Evolutionary conservation across 768 basidiomycete species (phyloP), one percentile per base, ranked within the genome.

Genomic region (Agaricus subrufescens): DNA sequence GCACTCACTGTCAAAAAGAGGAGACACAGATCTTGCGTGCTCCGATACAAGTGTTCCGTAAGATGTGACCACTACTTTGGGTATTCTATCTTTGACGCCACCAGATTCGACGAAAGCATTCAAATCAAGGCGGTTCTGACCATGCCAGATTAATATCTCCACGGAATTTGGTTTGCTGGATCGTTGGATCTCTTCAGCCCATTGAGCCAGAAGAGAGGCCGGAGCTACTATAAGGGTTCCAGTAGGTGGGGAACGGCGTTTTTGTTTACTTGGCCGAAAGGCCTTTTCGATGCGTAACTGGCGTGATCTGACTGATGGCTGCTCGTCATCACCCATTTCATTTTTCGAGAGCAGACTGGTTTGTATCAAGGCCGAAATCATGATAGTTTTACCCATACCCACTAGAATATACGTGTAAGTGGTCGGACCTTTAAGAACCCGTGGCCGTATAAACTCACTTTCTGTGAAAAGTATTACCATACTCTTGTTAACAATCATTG

Each of bases 311-410:
- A 66, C 62, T 25, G 65, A 65, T 25, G 58, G 54, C 3, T 66
- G 60, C 14, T 65, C 55, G 11, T 69, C 65, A 1, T 65, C 63
- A n/a, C 68, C 62, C 10, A 71, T 61, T 19, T 72, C 67, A 19
- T 72, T 64, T 23, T 83, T 76, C 3, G 75, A 69, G 4, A 73
- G 79, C 46, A 78, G 81, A 61, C 87, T 91, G 10, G 83, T 85
- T 59, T 95, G 94, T 26, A 97, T 89, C 50, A 97, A 81, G 9
- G 92, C 85, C 1, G 94, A 91, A 34, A 97, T 69, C 91, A 94
- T 94, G 61, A 94, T 94, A 0, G 92, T 93, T 73, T 95, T 95
- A 6, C 93, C 93, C 84, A 95, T 89, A n/a, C 92, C 92, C 92
- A 94, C 91, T 92, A 52, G 43, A 49, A 27, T 44, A 42, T 15